Evolutionary conservation across 371 early-diverging fungal species (phyloP).

Genomic region (Rhizomucor pusillus): DNA sequence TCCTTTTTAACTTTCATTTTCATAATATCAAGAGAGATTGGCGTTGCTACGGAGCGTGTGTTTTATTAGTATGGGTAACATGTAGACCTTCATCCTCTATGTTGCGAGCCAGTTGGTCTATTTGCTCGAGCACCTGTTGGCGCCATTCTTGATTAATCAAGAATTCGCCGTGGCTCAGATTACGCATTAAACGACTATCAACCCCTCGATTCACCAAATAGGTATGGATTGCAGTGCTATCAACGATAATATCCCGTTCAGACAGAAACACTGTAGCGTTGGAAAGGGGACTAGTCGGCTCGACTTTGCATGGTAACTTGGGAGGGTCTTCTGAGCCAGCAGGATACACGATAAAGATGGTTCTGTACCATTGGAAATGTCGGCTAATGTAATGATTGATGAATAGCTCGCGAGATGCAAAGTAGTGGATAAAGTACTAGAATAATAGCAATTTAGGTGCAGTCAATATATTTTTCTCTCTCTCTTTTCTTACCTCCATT

Average conservation of each 20-base stretch:
- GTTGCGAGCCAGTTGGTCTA: conserved; percentile 20
- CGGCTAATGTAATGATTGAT: conserved; percentile 63
- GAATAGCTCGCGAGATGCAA: conserved; percentile 62
- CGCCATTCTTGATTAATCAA: conserved; percentile 42
- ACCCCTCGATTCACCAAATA: conserved; percentile 30
- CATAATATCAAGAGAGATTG: too few species aligned
- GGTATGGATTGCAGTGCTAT: conserved; percentile 23
- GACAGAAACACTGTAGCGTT: conserved; percentile 42
- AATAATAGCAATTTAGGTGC: background rate
- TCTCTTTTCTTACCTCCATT: conserved; percentile 35
- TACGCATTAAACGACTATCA: conserved; percentile 37
- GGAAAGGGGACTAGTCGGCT: conserved; percentile 14
- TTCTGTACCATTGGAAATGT: conserved; percentile 63
- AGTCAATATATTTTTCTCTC: background rate
- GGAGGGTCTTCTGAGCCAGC: conserved; percentile 2
- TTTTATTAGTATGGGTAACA: too few species aligned
- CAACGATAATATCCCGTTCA: conserved; percentile 45
- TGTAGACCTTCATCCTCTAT: conserved; percentile 31
- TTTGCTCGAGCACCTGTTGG: conserved; percentile 18
- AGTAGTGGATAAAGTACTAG: conserved; percentile 54
- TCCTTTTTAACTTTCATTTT: too few species aligned
- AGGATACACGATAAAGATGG: conserved; percentile 40
- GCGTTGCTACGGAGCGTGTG: too few species aligned
- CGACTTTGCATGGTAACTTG: background rate
- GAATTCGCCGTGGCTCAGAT: conserved; percentile 50